These are phyloP conservation scores for Fraxinus platypoda DNA, from an alignment of 305 asterid species.

Conservation along the genomic window DNA sequence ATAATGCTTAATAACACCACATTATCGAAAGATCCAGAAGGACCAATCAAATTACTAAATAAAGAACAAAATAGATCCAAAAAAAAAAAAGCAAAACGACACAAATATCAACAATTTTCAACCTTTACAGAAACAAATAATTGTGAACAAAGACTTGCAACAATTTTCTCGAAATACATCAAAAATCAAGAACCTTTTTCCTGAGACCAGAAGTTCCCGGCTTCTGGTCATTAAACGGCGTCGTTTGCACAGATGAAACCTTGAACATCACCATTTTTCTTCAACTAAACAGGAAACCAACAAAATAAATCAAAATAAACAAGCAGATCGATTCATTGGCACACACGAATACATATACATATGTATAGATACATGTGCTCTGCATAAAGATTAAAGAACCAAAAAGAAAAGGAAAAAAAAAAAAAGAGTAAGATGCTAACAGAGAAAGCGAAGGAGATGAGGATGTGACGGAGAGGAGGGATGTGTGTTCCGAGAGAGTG, in stretches of 20 bases:
- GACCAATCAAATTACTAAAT: background rate
- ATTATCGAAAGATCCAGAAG: background rate
- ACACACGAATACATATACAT: background rate
- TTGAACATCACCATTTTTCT: constrained; percentile 62
- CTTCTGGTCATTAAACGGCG: constrained; percentile 82
- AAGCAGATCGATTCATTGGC: constrained; percentile 4
- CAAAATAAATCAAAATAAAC: constrained; percentile 18
- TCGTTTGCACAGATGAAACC: constrained; percentile 61
- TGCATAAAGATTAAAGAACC: background rate
- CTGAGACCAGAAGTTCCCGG: constrained; percentile 97
- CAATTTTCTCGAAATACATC: background rate
- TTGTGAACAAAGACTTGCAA: constrained; percentile 22
- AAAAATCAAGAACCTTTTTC: constrained; percentile 42
- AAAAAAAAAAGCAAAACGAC: background rate
- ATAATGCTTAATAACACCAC: background rate
- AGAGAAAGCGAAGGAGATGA: constrained; percentile 16
- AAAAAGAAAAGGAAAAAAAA: constrained; percentile 10
- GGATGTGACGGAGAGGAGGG: background rate
- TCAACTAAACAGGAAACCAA: constrained; percentile 18
- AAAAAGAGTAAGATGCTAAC: constrained; percentile 34
- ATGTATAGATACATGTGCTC: background rate
- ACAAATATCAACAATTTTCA: constrained; percentile 22
- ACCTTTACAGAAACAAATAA: constrained; percentile 55
- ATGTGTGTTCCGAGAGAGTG: constrained; percentile 21
- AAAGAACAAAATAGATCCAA: background rate